These are phyloP conservation scores for Acer yangbiense DNA, from an alignment of 345 rosid genomes.

Conservation along the genomic window DNA sequence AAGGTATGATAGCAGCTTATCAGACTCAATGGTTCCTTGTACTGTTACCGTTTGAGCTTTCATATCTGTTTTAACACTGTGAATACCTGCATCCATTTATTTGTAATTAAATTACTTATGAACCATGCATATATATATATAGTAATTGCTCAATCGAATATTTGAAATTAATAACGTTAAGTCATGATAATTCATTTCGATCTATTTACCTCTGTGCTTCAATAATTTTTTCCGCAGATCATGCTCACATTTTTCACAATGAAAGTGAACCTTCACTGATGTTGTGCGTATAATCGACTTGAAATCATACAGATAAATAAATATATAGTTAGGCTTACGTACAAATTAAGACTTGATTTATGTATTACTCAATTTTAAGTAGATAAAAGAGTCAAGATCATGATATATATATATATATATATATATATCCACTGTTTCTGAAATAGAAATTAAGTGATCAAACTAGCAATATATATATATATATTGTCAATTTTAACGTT, in stretches of 20 bases:
- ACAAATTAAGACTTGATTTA: neutral
- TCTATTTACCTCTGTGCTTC: slow-evolving; percentile 57
- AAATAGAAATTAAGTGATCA: neutral
- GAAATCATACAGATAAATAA: neutral
- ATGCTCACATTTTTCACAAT: slow-evolving; percentile 69
- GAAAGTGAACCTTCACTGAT: slow-evolving; percentile 65
- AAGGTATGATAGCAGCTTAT: slow-evolving; percentile 52
- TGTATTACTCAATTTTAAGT: neutral
- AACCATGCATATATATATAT: neutral
- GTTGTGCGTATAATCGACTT: slow-evolving; percentile 52
- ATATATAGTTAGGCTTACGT: neutral
- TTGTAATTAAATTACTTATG: neutral
- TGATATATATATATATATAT: too few species aligned
- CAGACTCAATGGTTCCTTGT: slow-evolving; percentile 63
- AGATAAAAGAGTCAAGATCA: too few species aligned
- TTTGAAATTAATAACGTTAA: neutral
- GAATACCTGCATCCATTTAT: slow-evolving; percentile 46
- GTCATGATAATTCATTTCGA: too few species aligned
- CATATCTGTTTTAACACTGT: slow-evolving; percentile 59
- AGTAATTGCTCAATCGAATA: neutral
- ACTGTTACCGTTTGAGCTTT: slow-evolving; percentile 72
- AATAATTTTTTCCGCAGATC: slow-evolving; percentile 61
- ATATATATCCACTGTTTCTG: neutral
- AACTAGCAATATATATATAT: too few species aligned
- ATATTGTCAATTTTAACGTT: too few species aligned